A percentile compares a stretch with the other conserved stretches of the same genome.
These are phyloP conservation scores for Dichotomocladium elegans DNA, from an alignment of 371 early-diverging fungal genomes.

Conservation along the genomic window DNA sequence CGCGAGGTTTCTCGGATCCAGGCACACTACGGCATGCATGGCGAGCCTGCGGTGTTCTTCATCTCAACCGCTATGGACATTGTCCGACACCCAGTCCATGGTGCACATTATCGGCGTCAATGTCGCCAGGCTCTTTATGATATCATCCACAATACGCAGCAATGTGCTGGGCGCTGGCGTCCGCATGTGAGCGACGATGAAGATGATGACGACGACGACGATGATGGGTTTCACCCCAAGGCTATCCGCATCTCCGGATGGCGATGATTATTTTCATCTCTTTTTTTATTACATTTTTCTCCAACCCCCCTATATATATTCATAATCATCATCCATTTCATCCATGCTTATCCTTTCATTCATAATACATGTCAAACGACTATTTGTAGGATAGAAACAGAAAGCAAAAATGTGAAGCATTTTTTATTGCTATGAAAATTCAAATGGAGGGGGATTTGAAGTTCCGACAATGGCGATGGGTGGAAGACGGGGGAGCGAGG, in stretches of 20 bases:
- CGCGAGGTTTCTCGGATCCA: constrained; percentile 2
- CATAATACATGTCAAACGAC: too few species aligned
- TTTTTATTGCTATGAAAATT: constrained; percentile 3
- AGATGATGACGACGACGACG: constrained; percentile 7
- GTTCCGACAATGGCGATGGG: constrained; percentile 7
- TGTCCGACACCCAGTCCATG: not conserved
- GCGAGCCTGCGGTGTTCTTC: constrained; percentile 7
- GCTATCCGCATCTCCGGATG: too few species aligned
- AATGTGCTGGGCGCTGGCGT: constrained; percentile 7
- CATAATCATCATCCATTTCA: too few species aligned
- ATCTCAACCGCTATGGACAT: not conserved
- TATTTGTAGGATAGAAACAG: too few species aligned
- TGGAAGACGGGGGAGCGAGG: constrained; percentile 3
- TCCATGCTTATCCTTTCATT: too few species aligned
- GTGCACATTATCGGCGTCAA: not conserved
- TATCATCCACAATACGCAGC: constrained; percentile 2
- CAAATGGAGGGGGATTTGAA: constrained; percentile 7
- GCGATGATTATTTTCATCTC: too few species aligned
- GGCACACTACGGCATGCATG: not conserved
- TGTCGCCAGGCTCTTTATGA: constrained; percentile 10
- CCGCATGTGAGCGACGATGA: constrained; percentile 6
- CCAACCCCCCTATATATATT: too few species aligned
- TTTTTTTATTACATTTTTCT: too few species aligned
- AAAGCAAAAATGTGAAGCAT: not conserved
- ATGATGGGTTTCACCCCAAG: too few species aligned